Conservation (phyloP, 441 rosid species). For the Syzygium malaccense region DNA sequence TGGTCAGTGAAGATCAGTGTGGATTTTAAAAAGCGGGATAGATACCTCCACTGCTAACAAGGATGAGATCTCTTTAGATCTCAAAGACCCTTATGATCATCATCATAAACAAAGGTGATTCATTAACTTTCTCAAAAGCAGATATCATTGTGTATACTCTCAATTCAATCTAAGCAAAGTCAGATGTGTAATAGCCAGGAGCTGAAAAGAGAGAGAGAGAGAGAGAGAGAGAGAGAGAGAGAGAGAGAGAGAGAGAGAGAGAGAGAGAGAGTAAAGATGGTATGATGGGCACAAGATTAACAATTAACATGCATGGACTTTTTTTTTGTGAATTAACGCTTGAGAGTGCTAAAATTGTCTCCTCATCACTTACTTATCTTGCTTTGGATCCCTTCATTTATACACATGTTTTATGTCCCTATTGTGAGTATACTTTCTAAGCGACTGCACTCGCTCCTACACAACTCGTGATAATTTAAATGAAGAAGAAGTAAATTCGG, state of each 20-base stretch:
- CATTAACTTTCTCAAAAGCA: not conserved
- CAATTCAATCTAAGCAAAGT: not conserved
- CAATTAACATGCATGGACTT: not conserved
- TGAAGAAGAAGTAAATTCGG: not conserved
- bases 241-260: not conserved
- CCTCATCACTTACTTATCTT: not conserved
- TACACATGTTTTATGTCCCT: not conserved
- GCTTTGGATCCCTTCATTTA: not conserved
- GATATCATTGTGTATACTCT: not conserved
- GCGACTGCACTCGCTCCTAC: rapidly evolving
- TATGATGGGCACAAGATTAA: not conserved
- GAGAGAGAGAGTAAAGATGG: not conserved
- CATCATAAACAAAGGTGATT: not conserved
- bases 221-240: not conserved
- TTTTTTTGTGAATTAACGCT: not conserved
- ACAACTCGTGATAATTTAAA: not conserved
- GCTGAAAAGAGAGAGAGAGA: not conserved
- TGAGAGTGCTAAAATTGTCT: not conserved
- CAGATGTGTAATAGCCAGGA: not conserved
- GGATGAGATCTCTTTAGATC: not conserved
- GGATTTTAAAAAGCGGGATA: not conserved
- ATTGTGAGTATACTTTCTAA: not conserved
- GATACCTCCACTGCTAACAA: not conserved
- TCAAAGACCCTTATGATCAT: not conserved
- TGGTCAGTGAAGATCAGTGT: not conserved